Percentiles rank a stretch among this genome's conserved stretches.
phyloP scores from a whole-genome alignment of 1,284 basidiomycete genomes.

The Boletus semigastroideus region DNA sequence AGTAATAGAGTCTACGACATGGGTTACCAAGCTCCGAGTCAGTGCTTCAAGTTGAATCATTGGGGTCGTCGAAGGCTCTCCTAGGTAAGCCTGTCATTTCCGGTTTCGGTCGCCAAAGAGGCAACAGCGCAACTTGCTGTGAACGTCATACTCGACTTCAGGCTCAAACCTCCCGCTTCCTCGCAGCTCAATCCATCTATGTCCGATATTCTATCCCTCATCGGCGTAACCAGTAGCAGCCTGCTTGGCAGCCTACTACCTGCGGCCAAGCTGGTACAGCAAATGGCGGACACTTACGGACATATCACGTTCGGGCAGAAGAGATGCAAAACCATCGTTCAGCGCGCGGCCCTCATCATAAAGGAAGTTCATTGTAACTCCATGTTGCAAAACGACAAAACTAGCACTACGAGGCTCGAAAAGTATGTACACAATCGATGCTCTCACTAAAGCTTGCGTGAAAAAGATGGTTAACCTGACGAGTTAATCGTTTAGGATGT shows the following conservation, averaged over 20 bases:
- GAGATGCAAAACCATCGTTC: constrained; percentile 1
- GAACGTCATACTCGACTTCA: no score
- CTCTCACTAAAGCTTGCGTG: not conserved
- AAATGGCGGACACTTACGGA: not conserved
- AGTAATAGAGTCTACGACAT: no score
- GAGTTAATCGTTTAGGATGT: not conserved
- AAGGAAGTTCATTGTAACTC: not conserved
- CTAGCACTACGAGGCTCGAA: not conserved
- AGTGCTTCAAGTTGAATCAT: no score
- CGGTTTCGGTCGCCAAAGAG: no score
- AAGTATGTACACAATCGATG: not conserved
- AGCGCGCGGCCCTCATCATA: not conserved
- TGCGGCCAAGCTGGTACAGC: not conserved
- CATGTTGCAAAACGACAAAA: not conserved
- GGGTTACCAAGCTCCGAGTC: no score
- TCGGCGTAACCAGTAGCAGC: not conserved
- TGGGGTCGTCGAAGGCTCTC: no score
- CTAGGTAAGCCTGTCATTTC: no score
- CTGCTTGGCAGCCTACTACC: constrained; percentile 1
- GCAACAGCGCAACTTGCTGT: no score
- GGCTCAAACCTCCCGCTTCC: no score
- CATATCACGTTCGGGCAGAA: constrained; percentile 1
- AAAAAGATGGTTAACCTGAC: not conserved
- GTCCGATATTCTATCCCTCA: not conserved
- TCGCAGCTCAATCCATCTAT: not conserved